A percentile compares a stretch with the other conserved stretches of the same genome.
These are phyloP conservation scores for Eucalyptus regnans DNA, from an alignment of 345 rosid species.

Conservation along the genomic window DNA sequence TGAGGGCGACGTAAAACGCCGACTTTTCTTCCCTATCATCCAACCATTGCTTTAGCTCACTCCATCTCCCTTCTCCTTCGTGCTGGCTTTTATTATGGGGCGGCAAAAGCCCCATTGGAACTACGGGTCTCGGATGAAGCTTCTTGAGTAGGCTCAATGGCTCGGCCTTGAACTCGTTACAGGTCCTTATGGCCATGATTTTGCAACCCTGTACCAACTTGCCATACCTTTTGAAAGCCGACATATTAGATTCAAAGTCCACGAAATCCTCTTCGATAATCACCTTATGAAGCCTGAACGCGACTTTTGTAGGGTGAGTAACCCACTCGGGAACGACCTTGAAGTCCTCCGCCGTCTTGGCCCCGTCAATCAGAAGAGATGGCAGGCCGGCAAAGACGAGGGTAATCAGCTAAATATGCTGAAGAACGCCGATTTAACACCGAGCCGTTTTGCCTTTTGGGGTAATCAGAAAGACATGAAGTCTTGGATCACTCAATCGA, in stretches of 20 bases:
- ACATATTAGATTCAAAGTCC: neutral
- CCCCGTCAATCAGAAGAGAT: neutral
- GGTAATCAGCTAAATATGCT: neutral
- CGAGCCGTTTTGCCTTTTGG: neutral
- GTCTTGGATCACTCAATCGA: slow-evolving; percentile 24
- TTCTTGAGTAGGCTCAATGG: neutral
- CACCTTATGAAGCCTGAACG: neutral
- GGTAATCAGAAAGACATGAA: slow-evolving; percentile 29
- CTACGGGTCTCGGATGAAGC: neutral
- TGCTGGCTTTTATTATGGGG: neutral
- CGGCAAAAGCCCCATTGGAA: neutral
- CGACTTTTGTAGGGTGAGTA: neutral
- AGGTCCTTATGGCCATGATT: neutral
- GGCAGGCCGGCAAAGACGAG: neutral
- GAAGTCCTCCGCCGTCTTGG: slow-evolving; percentile 6
- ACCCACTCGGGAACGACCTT: slow-evolving; percentile 14
- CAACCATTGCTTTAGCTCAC: no score
- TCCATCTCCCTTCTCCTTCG: no score
- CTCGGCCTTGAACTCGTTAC: slow-evolving; percentile 1
- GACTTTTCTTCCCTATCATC: no score
- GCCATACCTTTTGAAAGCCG: neutral
- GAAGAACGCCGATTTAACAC: slow-evolving; percentile 8
- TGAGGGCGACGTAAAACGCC: no score
- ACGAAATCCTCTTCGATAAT: neutral
- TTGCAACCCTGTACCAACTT: neutral